phyloP scores from a whole-genome alignment of 129 eudicot species.

The Saposhnikovia divaricata region DNA sequence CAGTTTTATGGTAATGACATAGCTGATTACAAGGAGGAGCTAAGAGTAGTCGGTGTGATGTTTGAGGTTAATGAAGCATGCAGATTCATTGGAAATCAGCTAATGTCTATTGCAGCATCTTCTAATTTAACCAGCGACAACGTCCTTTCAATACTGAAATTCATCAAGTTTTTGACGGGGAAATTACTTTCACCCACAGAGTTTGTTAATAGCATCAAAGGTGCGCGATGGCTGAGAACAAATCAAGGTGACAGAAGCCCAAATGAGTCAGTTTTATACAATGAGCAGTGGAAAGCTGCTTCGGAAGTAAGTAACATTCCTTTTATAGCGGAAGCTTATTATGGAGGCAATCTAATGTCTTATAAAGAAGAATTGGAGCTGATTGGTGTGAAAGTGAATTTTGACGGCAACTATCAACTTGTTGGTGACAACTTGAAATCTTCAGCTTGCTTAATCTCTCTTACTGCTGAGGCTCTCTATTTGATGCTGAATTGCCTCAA shows the following conservation, averaged over 20 bases:
- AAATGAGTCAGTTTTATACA: constrained; percentile 24
- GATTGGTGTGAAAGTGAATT: constrained; percentile 32
- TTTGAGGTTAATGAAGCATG: constrained; percentile 41
- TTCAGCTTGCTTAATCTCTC: constrained; percentile 7
- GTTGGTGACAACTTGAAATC: constrained; percentile 36
- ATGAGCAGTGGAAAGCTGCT: constrained; percentile 39
- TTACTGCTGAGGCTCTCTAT: constrained; percentile 22
- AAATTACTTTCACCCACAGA: constrained; percentile 15
- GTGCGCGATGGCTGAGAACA: constrained; percentile 36
- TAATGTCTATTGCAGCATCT: constrained; percentile 41
- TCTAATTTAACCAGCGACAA: constrained; percentile 27
- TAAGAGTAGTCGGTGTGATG: constrained; percentile 37
- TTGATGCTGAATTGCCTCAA: constrained; percentile 26
- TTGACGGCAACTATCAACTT: constrained; percentile 25
- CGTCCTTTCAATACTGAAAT: constrained; percentile 35
- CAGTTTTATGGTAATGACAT: constrained; percentile 25
- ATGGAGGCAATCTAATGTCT: constrained; percentile 24
- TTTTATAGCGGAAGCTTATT: constrained; percentile 38
- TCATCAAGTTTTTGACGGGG: constrained; percentile 30
- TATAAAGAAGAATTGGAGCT: constrained; percentile 31
- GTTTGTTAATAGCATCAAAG: constrained; percentile 21
- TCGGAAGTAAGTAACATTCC: constrained; percentile 41
- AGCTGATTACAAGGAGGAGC: constrained; percentile 31
- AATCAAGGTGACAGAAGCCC: constrained; percentile 37
- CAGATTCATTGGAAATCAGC: constrained; percentile 35